Base-by-base conservation (phyloP, 805 yeast genomes). In the Ogataea zsoltii region DNA sequence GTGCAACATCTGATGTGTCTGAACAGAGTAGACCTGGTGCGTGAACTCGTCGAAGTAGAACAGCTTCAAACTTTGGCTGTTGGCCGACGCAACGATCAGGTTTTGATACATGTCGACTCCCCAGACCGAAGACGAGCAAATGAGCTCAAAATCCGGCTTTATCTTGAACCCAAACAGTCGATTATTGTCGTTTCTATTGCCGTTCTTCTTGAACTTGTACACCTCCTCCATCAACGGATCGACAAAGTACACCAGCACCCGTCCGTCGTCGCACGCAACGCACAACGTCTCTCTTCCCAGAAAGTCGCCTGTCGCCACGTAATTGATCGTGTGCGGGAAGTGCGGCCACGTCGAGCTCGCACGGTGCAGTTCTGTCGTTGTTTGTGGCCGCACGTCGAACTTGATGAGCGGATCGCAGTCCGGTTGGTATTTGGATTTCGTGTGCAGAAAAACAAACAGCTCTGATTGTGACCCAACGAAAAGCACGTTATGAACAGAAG, bases 281-380 rank as follows among this genome's bases (percentile, higher is more conserved):
- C 69, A 72, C 6, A 85, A 46, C 0, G 76, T 74, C 43, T 75
- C 77, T 14, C 57, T 54, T 1, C 63, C 69, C 17, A 62, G 49
- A 47, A 80, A 69, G 17, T 44, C 51, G 0, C 62, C 64, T 7
- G 68, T 50, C 42, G 71, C 76, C 34, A 83, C 41, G 51, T 59
- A 75, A 51, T 84, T 84, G 17, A 83, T 70, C 0, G 81, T 70
- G 57, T 79, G 84, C 1, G 85, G 85, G 39, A 66, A 70, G 40
- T 67, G 66, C 0, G 81, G 78, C 76, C 77, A 75, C 1, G 82
- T 77, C 2, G 63, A 54, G 35, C 38, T 50, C 4, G 41, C 33
- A 4, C 75, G 48, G 52, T 77, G 80, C 1, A 63, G 53, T 1
- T 66, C 63, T 1, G 74, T 61, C 1, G 80, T 74, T 21, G 56